Percentiles rank a stretch among this genome's conserved stretches.
Evolutionary conservation across 148 eudicot genomes (phyloP).

Genomic region (Heliosperma pusillum): DNA sequence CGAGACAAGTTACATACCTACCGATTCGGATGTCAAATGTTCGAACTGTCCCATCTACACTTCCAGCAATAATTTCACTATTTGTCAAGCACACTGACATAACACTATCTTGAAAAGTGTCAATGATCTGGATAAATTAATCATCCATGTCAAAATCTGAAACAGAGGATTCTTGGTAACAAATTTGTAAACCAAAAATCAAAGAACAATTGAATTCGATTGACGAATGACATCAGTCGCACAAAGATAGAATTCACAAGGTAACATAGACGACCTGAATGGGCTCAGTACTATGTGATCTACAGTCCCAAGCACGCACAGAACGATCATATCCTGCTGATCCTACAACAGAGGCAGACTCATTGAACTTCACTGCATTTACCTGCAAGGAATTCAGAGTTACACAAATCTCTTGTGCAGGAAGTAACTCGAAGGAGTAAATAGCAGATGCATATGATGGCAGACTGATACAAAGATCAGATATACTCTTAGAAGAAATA

Average conservation of each 20-base stretch:
- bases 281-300: constrained; percentile 91
- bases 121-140: constrained; percentile 60
- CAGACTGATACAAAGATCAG: neutral
- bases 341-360: constrained; percentile 75
- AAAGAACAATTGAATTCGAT: neutral
- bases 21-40: constrained; percentile 96
- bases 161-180: neutral
- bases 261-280: constrained; percentile 58
- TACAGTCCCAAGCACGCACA: constrained; percentile 90
- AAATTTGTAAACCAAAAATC: neutral
- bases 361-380: constrained; percentile 93
- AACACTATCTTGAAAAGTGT: constrained; percentile 84
- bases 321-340: constrained; percentile 96
- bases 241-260: neutral
- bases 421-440: neutral
- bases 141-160: neutral
- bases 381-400: constrained; percentile 43
- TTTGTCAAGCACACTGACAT: constrained; percentile 86
- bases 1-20: constrained; percentile 52
- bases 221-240: neutral
- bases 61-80: constrained; percentile 93
- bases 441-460: neutral
- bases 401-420: neutral
- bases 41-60: constrained; percentile 94
- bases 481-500: neutral